Evolutionary conservation across 306 rosid genomes (phyloP).

Genomic region (Acacia confusa): DNA sequence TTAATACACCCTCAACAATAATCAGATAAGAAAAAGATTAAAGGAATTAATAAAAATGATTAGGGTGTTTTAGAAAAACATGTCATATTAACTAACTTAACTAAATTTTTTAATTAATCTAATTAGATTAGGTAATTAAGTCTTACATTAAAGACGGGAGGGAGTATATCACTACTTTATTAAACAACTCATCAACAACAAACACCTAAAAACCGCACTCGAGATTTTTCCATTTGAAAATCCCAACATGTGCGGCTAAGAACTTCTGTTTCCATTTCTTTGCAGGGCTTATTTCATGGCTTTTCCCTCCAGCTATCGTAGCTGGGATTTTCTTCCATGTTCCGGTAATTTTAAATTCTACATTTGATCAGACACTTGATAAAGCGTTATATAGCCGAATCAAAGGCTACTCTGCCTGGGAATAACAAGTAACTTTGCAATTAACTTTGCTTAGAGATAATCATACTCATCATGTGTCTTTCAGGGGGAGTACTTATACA

Average conservation of each 20-base stretch:
- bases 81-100: no score
- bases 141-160: no score
- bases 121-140: no score
- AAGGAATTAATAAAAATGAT: no score
- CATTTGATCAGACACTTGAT: background rate
- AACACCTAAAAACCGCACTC: background rate
- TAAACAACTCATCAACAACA: background rate
- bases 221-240: background rate
- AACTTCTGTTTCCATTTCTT: conserved; percentile 13
- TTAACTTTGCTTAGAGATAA: background rate
- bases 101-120: no score
- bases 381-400: conserved; percentile 11
- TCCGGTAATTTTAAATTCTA: conserved; percentile 55
- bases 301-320: conserved; percentile 81
- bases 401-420: background rate
- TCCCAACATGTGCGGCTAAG: background rate
- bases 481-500: conserved; percentile 86
- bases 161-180: background rate
- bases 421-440: background rate
- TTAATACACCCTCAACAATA: no score
- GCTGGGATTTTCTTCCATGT: conserved; percentile 74
- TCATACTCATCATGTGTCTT: conserved; percentile 20
- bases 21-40: no score
- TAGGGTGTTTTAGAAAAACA: no score
- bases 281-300: conserved; percentile 85